Evolutionary conservation across 2,329 filamentous ascomycete species (phyloP), one percentile per base, ranked within the genome.

Genomic region (Eutypella sp.): DNA sequence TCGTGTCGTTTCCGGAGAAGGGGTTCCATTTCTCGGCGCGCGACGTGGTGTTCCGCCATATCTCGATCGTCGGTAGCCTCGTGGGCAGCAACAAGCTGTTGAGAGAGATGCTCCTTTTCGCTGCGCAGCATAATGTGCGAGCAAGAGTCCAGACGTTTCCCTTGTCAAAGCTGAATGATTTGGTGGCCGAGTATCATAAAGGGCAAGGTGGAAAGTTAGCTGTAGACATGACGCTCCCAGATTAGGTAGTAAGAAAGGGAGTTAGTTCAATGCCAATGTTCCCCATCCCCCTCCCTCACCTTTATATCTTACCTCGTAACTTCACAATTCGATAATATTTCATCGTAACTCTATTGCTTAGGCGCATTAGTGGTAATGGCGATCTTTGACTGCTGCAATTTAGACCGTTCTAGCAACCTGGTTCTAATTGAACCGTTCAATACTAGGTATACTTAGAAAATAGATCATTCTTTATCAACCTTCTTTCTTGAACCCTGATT

Each of bases 1-100:
- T 73, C 0, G 70, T 75, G 2, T 73, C 69, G 1, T 74, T 74
- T 54, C 71, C 71, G 0, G 65, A 69, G 39, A 56, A 62, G 10
- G 69, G 68, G 1, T 72, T 72, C 46, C 65, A 68, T 18, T 47
- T 72, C n/a, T 67, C 66, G 1, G 62, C 68, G 3, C 49, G 61
- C 13, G 69, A 72, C 48, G 47, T 72, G 1, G 69, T 73, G 1
- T 72, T 71, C 42, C 55, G 69, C n/a, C 66, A 71, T 46, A 71
- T 73, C 27, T 62, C 58, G 1, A 61, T 72, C 11, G 54, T 66
- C 18, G 69, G 69, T 0, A 71, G 66, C 46, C 53, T 73, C 11
- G 64, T 72, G 5, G 69, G 68, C 2, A 68, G 65, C 39, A 71
- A 69, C 52, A 66, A 56, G 48, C 57, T 58, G 13, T 42, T 71